Percentiles rank a stretch among this genome's conserved stretches.
Evolutionary conservation across 208 protist species (phyloP).

Genomic region (Leishmania lainsoni): DNA sequence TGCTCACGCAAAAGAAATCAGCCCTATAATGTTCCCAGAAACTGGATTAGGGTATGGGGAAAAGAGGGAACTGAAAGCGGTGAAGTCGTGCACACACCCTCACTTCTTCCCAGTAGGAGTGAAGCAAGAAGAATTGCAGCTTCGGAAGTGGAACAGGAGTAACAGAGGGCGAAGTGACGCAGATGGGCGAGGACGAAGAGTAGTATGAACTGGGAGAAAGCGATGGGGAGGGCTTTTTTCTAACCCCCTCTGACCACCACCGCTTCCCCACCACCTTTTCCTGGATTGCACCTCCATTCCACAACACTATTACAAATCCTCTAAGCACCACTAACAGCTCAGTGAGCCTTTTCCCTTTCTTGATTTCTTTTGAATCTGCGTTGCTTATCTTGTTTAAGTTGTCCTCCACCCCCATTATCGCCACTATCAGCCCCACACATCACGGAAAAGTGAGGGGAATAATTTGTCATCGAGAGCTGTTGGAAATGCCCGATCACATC

Average conservation of each 20-base stretch:
- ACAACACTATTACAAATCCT: neutral
- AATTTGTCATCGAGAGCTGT: neutral
- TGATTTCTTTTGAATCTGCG: neutral
- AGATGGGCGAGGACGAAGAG: neutral
- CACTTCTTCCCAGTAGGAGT: neutral
- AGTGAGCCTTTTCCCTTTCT: neutral
- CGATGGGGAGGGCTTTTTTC: neutral
- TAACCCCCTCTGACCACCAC: neutral
- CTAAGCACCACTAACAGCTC: neutral
- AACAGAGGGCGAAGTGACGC: neutral
- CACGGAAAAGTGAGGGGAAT: neutral
- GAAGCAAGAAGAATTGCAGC: neutral
- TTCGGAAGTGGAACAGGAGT: neutral
- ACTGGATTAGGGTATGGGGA: neutral
- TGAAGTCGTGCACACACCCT: neutral
- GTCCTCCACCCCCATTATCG: neutral
- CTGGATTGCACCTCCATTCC: neutral
- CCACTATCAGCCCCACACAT: neutral
- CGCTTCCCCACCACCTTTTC: neutral
- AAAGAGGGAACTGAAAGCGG: too few species aligned
- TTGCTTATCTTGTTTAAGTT: neutral
- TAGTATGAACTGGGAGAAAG: neutral
- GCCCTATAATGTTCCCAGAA: neutral
- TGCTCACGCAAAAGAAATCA: neutral
- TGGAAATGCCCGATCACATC: neutral